Percentiles rank a stretch among this genome's conserved stretches.
Conservation (phyloP, 805 yeast genomes). For the Kodamaea restingae region DNA sequence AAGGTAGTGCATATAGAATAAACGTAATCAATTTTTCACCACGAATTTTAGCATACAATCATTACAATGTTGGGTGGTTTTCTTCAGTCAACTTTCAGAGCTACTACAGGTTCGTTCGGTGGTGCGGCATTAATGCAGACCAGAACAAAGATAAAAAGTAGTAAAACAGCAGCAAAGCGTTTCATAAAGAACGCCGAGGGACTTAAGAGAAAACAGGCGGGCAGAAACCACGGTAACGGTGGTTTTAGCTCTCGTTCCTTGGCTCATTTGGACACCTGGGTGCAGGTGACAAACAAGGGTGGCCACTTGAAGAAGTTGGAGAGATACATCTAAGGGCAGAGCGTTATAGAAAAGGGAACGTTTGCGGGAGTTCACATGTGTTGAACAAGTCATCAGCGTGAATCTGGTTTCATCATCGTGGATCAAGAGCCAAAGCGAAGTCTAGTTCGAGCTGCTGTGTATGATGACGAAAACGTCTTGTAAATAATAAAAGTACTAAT, state of each 20-base stretch:
- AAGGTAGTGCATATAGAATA: not conserved
- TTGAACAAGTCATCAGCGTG: too few species aligned
- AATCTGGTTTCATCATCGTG: too few species aligned
- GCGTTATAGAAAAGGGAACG: not conserved
- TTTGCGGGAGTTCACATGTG: too few species aligned
- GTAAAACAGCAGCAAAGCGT: conserved; percentile 83
- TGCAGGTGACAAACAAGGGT: conserved; percentile 45
- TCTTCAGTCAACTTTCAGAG: not conserved
- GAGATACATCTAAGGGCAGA: conserved; percentile 24
- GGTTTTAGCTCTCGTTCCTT: conserved; percentile 71
- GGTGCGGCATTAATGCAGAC: conserved; percentile 29
- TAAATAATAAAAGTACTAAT: not conserved
- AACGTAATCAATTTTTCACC: not conserved
- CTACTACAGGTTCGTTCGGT: conserved; percentile 17
- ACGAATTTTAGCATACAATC: not conserved
- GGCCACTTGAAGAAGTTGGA: conserved; percentile 58
- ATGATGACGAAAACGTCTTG: not conserved
- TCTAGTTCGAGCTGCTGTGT: too few species aligned
- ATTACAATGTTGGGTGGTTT: not conserved
- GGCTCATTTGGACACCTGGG: conserved; percentile 57
- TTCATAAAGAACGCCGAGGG: conserved; percentile 73
- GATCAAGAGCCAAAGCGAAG: too few species aligned
- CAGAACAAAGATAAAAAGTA: conserved; percentile 62
- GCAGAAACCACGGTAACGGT: conserved; percentile 90
- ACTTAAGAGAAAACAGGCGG: conserved; percentile 57